These are phyloP conservation scores for Gastrolobium villosum DNA, from an alignment of 306 rosid species.

Conservation along the genomic window DNA sequence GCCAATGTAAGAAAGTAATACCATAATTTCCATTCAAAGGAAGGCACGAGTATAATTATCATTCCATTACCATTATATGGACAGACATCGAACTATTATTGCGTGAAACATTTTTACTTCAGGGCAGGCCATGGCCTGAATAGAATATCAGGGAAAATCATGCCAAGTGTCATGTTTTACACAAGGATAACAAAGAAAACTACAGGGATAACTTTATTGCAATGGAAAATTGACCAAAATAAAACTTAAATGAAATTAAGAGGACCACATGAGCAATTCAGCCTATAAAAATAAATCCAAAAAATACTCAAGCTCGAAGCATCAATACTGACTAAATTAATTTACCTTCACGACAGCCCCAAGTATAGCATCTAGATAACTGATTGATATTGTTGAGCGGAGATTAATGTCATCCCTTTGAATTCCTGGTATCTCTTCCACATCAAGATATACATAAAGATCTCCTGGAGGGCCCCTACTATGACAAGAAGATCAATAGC, in stretches of 20 bases:
- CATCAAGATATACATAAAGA: constrained; percentile 91
- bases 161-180: constrained; percentile 22
- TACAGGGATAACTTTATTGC: constrained; percentile 5
- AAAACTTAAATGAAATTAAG: constrained; percentile 35
- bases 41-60: constrained; percentile 19
- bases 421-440: constrained; percentile 81
- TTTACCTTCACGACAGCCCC: constrained; percentile 80
- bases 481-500: constrained; percentile 52
- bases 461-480: constrained; percentile 97
- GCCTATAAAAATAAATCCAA: constrained; percentile 18
- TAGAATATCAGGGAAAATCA: constrained; percentile 16
- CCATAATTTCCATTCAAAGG: constrained; percentile 13
- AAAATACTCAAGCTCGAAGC: constrained; percentile 33
- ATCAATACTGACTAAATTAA: constrained; percentile 31
- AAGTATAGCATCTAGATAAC: constrained; percentile 89
- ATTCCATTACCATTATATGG: constrained; percentile 1
- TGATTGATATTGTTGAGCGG: constrained; percentile 71
- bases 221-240: constrained; percentile 27
- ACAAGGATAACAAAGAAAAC: constrained; percentile 14
- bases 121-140: constrained; percentile 13
- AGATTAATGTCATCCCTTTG: constrained; percentile 95
- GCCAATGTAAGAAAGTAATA: not conserved
- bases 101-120: not conserved
- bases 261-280: constrained; percentile 26
- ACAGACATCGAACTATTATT: not conserved